Base-by-base conservation (phyloP, 768 basidiomycete species). In the Hericium alpestre region DNA sequence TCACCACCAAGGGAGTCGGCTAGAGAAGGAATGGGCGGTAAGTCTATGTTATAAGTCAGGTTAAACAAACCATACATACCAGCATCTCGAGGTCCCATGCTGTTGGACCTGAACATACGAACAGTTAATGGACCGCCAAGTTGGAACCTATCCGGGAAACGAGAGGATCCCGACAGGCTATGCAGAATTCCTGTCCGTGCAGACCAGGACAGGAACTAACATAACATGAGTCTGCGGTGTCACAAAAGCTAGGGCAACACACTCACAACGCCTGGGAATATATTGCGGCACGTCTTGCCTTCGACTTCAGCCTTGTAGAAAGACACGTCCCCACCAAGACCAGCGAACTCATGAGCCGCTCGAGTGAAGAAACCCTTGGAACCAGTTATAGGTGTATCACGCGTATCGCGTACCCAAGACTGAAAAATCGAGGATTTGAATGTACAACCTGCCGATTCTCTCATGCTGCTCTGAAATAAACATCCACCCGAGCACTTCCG, bases 121-220 rank as follows among this genome's bases (percentile, higher is more conserved):
- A 98, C 76, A 54, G 83, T 90, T 7, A 86, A 80, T 0, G 96
- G 93, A 0, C 96, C 96, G 23, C 96, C 96, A 0, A 97, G 78
- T 61, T 95, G 93, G 69, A 93, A 93, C 5, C 93, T 82, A 70
- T 99, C 96, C 1, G 83, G 77, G 64, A 90, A 87, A 22, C 83
- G 77, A 7, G 79, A 76, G 12, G 74, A 69, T 11, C 74, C 71
- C 11, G 73, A 12, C 7, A 95, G 68, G 50, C 84, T 80, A 66
- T 81, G 81, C 11, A 98, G 71, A 23, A 90, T 57, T 2, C 94
- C 94, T 0, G 82, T 73, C 9, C 86, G 77, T 1, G 83, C 82
- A 3, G 87, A 79, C 13, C 95, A 72, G 0, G 93, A 92, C 41
- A 89, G 60, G 2, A 84, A 80, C 93, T 94, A 61, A 38, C 12